Evolutionary conservation across 192 early-diverging fungal species (phyloP).

Genomic region (Gaertneriomyces semiglobifer): DNA sequence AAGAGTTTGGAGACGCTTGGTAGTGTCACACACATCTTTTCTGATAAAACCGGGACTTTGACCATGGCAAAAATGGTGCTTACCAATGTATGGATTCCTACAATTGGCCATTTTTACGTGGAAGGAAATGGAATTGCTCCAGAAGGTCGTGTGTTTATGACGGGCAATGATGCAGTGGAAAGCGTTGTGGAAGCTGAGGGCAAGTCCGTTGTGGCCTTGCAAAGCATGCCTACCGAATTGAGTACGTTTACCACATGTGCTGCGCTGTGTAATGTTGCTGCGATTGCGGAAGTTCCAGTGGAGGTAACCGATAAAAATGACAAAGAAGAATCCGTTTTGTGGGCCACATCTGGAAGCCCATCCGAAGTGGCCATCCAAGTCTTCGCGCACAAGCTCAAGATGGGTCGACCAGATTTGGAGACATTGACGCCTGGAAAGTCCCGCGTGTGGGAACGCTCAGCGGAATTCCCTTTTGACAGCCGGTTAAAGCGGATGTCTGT

Average conservation of each 20-base stretch:
- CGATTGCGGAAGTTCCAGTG: background rate
- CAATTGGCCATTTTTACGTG: background rate
- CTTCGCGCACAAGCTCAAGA: conserved; percentile 24
- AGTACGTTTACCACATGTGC: background rate
- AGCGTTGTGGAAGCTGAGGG: background rate
- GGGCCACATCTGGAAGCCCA: conserved; percentile 30
- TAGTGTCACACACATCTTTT: conserved; percentile 66
- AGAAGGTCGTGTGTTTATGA: background rate
- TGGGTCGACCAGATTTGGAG: conserved; percentile 5
- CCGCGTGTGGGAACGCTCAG: conserved; percentile 18
- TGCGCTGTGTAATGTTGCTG: conserved; percentile 9
- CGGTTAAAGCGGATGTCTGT: conserved; percentile 37
- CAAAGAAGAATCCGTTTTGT: background rate
- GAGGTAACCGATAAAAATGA: too few relatives aligned
- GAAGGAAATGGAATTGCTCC: background rate
- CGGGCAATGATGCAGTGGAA: background rate
- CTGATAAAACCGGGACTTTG: conserved; percentile 89
- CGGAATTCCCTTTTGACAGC: conserved; percentile 33
- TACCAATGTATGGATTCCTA: conserved; percentile 23
- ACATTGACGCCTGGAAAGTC: background rate
- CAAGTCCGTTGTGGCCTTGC: too few relatives aligned
- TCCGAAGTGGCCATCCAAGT: conserved; percentile 38
- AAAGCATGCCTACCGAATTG: background rate
- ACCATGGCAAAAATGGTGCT: conserved; percentile 78
- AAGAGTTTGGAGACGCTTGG: conserved; percentile 87